Base-by-base conservation (phyloP, 495 filamentous ascomycete species). In the Xanthoparmelia taractica region DNA sequence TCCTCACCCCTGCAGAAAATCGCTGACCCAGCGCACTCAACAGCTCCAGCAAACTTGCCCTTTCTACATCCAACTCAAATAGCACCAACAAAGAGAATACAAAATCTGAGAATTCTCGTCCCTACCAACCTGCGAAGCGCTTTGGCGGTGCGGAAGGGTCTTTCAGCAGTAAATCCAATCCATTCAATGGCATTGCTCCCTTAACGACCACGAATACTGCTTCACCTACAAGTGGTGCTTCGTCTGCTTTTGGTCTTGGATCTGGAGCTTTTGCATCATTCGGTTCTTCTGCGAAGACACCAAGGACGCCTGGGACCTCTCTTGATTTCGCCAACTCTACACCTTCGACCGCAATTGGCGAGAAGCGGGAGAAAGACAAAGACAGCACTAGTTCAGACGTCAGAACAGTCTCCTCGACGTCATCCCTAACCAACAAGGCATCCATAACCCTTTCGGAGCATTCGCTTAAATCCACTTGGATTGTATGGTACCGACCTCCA, bases 251-350 rank as follows among this genome's bases (percentile, higher is more conserved):
- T 72, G 91, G 92, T 60, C 82, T 98, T 38, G 94, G 94, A 47
- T 91, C 90, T 38, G 94, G 94, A 64, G 94, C 94, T 50, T 98
- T 98, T 75, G 94, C 95, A 45, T 94, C 91, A 8, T 98, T 98
- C 75, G 93, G 94, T n/a, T 80, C 84, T 25, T 82, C 85, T 18
- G 78, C 81, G 10, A 93, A 91, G 74, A 89, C 90, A 2, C 92
- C 94, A 25, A 97, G 96, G 79, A 88, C 89, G 10, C 88, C 91
- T 33, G 89, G 90, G 41, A 86, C 87, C 59, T 84, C 87, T 12
- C 86, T 93, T 68, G 93, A 96, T 57, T 80, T 87, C 63, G 78
- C 82, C 56, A 77, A 74, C 60, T 76, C 84, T 10, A 60, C 66
- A 17, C 60, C 63, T 60, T 85, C 85, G 65, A 80, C 80, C 13